Base-by-base conservation (phyloP, 2,329 filamentous ascomycete species). In the Alternaria rosae region DNA sequence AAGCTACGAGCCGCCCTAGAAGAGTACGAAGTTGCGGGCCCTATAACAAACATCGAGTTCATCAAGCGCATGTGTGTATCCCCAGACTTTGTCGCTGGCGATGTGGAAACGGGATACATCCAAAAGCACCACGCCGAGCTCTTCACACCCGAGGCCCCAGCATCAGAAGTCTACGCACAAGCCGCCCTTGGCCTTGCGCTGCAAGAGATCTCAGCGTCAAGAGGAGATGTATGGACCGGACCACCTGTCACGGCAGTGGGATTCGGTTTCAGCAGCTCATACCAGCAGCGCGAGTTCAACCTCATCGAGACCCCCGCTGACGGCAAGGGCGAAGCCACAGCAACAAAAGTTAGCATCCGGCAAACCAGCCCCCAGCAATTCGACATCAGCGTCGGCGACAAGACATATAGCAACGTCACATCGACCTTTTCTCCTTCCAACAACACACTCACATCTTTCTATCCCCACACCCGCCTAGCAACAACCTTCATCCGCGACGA, bases 61-160 rank as follows among this genome's bases (percentile, higher is more conserved):
- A 82, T 99, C 61, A 98, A 98, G 83, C 87, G 89, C 9, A 86
- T 97, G 58, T 97, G 93, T 77, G 86, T 88, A 47, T 93, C 91
- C 62, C 86, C 88, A 0, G 92, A 91, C 52, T 99, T 99, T 75
- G 86, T 97, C 59, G 86, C 87, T 11, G 95, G 94, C 9, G 89
- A 95, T 20, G 93, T 99, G 13, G 94, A 99, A 80, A 99, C 95
- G 0, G 94, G 94, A 1, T 99, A 97, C 77, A 98, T 99, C 68
- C 90, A 94, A 57, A 97, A 97, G 79, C 91, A 96, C 82, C 86
- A 87, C 61, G 86, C 89, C 11, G 91, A 93, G 67, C 86, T 99
- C 1, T 98, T 98, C 76, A 83, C 84, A 21, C 85, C 87, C 1
- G 80, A 87, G 12, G 76, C 78, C 0, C 85, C 91, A 32, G 83